phyloP scores from a whole-genome alignment of 768 basidiomycete species.

The Leccinum subtestaceum region DNA sequence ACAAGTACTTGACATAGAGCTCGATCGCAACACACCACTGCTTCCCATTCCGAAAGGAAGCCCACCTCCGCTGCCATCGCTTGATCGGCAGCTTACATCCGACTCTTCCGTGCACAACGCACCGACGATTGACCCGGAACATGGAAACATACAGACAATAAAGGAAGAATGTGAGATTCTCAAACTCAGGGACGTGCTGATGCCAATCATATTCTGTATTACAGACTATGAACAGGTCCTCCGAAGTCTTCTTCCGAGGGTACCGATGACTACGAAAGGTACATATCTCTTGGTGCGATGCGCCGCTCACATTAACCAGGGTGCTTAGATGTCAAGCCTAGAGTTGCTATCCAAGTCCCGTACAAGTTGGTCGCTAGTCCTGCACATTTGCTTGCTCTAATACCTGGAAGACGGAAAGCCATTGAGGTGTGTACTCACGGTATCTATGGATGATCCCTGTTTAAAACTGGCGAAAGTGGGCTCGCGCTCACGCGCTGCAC shows the following conservation, averaged over 20 bases:
- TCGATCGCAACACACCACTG: slow-evolving; percentile 42
- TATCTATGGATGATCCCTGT: not conserved
- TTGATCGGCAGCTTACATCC: slow-evolving; percentile 22
- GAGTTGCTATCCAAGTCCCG: slow-evolving; percentile 28
- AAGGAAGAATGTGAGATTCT: slow-evolving; percentile 21
- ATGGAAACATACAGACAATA: not conserved
- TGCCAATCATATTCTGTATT: not conserved
- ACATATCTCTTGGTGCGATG: not conserved
- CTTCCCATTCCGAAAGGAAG: slow-evolving; percentile 28
- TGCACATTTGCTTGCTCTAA: slow-evolving; percentile 34
- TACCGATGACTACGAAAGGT: slow-evolving; percentile 47
- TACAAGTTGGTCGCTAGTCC: slow-evolving; percentile 39
- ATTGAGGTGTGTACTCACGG: slow-evolving; percentile 40
- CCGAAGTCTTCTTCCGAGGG: slow-evolving; percentile 36
- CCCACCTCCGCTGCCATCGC: slow-evolving; percentile 25
- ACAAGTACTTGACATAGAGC: slow-evolving; percentile 49
- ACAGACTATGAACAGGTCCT: slow-evolving; percentile 36
- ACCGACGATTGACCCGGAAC: slow-evolving; percentile 1
- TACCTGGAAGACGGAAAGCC: slow-evolving; percentile 45
- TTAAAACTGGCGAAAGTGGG: slow-evolving; percentile 36
- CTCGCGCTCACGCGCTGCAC: slow-evolving; percentile 41
- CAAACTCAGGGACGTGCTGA: not conserved
- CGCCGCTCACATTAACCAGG: not conserved
- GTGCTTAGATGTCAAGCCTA: slow-evolving; percentile 36
- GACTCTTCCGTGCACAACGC: slow-evolving; percentile 1